Evolutionary conservation across 1,284 basidiomycete genomes (phyloP).

Genomic region (Ustilago curta): DNA sequence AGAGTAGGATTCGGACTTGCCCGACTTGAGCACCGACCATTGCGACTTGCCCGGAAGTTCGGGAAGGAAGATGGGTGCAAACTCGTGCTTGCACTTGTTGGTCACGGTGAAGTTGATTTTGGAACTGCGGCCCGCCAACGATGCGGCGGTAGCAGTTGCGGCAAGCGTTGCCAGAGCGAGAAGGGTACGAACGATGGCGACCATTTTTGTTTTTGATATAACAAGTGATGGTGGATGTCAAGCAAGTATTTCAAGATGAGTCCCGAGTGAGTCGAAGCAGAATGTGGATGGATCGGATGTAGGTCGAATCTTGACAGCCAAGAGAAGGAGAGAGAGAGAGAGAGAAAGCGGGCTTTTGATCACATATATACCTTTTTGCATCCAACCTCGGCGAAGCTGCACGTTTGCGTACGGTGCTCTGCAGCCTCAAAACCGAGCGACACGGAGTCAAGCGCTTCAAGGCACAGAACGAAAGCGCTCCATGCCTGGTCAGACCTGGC

Average conservation of each 20-base stretch:
- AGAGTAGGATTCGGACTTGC: slow-evolving; percentile 26
- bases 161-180: slow-evolving; percentile 21
- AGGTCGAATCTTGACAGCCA: no score
- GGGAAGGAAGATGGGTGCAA: slow-evolving; percentile 47
- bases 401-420: no score
- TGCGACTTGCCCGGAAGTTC: slow-evolving; percentile 33
- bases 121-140: slow-evolving; percentile 35
- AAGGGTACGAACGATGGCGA: slow-evolving; percentile 34
- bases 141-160: slow-evolving; percentile 19
- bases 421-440: no score
- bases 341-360: no score
- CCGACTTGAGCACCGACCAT: slow-evolving; percentile 32
- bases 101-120: slow-evolving; percentile 44
- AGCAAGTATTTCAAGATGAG: not conserved
- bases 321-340: no score
- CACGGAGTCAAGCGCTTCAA: no score
- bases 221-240: not conserved
- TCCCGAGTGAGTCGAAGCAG: not conserved
- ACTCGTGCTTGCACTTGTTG: slow-evolving; percentile 50
- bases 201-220: slow-evolving; percentile 21
- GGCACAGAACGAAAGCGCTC: no score
- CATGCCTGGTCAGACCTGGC: no score
- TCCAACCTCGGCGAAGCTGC: no score
- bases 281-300: not conserved
- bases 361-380: no score